These are phyloP conservation scores for Mucor piriformis DNA, from an alignment of 371 early-diverging fungal genomes.

Conservation along the genomic window DNA sequence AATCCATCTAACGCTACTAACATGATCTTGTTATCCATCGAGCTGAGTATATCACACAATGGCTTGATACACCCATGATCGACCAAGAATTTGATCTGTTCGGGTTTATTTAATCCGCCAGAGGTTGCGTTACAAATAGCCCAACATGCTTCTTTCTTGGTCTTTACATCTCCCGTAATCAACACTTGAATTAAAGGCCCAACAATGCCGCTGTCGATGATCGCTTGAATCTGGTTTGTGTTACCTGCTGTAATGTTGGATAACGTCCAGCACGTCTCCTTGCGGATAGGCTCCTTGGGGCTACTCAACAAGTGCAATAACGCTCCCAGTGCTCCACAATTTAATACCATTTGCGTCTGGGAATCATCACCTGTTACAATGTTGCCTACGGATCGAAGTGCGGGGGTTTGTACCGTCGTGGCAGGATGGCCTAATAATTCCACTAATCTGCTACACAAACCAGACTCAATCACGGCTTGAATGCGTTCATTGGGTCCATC, in stretches of 20 bases:
- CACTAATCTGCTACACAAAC: conserved; percentile 88
- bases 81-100: conserved; percentile 81
- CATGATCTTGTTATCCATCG: conserved; percentile 80
- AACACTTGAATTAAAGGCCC: conserved; percentile 90
- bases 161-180: conserved; percentile 57
- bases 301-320: conserved; percentile 78
- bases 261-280: conserved; percentile 99
- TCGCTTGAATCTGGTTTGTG: conserved; percentile 88
- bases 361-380: conserved; percentile 98
- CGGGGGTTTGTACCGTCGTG: conserved; percentile 93
- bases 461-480: conserved; percentile 93
- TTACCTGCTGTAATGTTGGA: conserved; percentile 99
- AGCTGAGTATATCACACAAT: conserved; percentile 78
- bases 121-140: conserved; percentile 94
- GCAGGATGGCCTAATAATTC: conserved; percentile 89
- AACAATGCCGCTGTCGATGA: conserved; percentile 93
- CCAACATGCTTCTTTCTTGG: conserved; percentile 83
- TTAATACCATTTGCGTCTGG: conserved; percentile 96
- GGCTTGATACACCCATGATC: conserved; percentile 82
- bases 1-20: conserved; percentile 90
- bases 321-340: conserved; percentile 84
- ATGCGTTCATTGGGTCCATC: conserved; percentile 96
- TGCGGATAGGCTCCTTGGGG: conserved; percentile 93
- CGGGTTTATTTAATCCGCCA: conserved; percentile 74
- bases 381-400: conserved; percentile 98